phyloP scores from a whole-genome alignment of 129 eudicot genomes.

The Tanacetum coccineum region DNA sequence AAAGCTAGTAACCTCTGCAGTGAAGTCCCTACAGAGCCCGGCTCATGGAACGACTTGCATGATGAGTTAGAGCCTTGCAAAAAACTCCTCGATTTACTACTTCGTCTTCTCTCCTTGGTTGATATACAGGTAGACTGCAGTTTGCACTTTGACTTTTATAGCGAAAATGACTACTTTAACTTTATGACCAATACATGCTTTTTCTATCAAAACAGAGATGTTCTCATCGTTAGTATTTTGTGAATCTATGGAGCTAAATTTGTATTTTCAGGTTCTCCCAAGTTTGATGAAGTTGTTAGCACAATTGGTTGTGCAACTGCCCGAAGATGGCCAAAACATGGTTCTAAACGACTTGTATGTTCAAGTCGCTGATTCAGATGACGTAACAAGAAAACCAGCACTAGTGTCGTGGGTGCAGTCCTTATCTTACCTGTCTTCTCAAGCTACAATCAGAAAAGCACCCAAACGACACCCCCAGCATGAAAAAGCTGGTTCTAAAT shows the following conservation, averaged over 20 bases:
- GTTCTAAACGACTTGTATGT: conserved; percentile 69
- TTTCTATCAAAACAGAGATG: neutral
- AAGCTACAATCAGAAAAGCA: conserved; percentile 32
- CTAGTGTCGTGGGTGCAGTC: conserved; percentile 96
- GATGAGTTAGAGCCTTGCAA: conserved; percentile 76
- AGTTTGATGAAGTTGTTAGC: conserved; percentile 85
- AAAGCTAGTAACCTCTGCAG: conserved; percentile 59
- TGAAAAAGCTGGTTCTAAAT: conserved; percentile 28
- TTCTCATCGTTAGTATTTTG: neutral
- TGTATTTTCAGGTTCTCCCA: conserved; percentile 64
- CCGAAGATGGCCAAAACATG: conserved; percentile 59
- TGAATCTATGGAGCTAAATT: neutral
- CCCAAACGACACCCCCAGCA: conserved; percentile 15
- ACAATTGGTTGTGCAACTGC: conserved; percentile 58
- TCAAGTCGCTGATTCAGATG: conserved; percentile 93
- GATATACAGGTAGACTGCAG: conserved; percentile 62
- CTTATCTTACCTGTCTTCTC: conserved; percentile 70
- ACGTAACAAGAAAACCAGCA: conserved; percentile 77
- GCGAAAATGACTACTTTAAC: neutral
- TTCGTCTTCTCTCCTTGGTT: conserved; percentile 35
- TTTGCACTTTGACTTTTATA: neutral
- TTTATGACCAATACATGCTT: neutral
- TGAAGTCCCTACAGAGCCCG: conserved; percentile 34
- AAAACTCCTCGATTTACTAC: conserved; percentile 47
- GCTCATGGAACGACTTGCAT: conserved; percentile 57